phyloP scores from a whole-genome alignment of 495 filamentous ascomycete species.

The Zalerion maritima region DNA sequence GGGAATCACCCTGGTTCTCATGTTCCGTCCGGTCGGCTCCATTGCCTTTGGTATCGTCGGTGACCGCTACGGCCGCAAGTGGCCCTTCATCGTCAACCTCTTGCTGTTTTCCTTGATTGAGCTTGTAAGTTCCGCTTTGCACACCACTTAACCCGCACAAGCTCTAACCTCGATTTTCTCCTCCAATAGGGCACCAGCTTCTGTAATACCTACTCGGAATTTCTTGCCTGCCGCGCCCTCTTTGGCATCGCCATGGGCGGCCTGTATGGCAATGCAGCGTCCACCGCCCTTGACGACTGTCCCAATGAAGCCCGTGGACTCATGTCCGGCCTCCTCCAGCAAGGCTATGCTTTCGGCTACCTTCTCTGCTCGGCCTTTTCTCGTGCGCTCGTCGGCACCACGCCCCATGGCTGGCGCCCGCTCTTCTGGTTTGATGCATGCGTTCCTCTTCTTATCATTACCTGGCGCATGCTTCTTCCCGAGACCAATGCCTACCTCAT shows the following conservation, averaged over 20 bases:
- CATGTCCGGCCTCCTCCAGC: constrained; percentile 69
- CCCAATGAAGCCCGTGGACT: constrained; percentile 60
- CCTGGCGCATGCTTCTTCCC: constrained; percentile 59
- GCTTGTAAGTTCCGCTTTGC: constrained; percentile 26
- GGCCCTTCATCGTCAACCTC: constrained; percentile 78
- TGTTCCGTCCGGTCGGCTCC: constrained; percentile 62
- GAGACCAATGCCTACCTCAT: constrained; percentile 58
- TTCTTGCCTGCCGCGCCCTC: constrained; percentile 67
- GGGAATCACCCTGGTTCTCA: constrained; percentile 78
- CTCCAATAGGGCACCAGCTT: constrained; percentile 57
- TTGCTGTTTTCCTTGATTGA: constrained; percentile 69
- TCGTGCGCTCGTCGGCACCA: constrained; percentile 55
- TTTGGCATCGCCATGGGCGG: constrained; percentile 86
- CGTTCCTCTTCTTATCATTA: constrained; percentile 67
- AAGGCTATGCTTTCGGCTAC: constrained; percentile 83
- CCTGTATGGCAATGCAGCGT: constrained; percentile 75
- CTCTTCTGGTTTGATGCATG: constrained; percentile 78
- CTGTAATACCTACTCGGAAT: constrained; percentile 59
- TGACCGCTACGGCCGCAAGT: constrained; percentile 76
- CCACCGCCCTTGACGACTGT: constrained; percentile 76
- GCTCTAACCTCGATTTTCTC: no score
- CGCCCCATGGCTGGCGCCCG: constrained; percentile 61
- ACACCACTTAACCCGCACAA: no score
- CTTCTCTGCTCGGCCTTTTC: constrained; percentile 68
- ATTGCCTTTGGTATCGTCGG: constrained; percentile 64